Evolutionary conservation across 2,329 filamentous ascomycete species (phyloP).

Genomic region (Penicillium thymicola): DNA sequence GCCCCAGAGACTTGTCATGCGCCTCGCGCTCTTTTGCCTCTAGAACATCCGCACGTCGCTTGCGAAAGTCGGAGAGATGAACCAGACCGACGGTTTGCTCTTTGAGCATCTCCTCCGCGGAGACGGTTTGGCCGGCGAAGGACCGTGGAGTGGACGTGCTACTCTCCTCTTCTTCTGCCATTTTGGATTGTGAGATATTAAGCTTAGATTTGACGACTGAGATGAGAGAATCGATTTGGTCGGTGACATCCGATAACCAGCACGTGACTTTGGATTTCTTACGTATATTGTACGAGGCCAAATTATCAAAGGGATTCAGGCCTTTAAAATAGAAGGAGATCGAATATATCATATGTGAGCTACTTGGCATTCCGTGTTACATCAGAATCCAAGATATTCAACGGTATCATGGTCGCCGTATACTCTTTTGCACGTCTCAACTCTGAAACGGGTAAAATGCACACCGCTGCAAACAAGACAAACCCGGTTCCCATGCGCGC

Average conservation of each 20-base stretch:
- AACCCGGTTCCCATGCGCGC: constrained; percentile 15
- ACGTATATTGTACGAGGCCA: background rate
- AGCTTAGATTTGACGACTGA: background rate
- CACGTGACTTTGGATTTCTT: constrained; percentile 11
- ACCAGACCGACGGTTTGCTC: constrained; percentile 88
- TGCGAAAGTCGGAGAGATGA: constrained; percentile 88
- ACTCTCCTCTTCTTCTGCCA: constrained; percentile 37
- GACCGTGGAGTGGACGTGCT: constrained; percentile 47
- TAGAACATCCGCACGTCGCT: constrained; percentile 88
- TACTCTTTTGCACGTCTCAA: background rate
- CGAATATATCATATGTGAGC: background rate
- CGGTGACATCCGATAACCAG: constrained; percentile 13
- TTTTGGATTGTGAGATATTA: constrained; percentile 1
- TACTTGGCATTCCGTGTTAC: background rate
- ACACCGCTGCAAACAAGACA: constrained; percentile 24
- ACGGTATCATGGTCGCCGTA: background rate
- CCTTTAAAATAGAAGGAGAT: too few relatives aligned
- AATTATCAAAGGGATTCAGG: background rate
- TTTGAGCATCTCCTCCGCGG: constrained; percentile 77
- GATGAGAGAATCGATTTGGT: background rate
- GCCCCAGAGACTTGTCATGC: constrained; percentile 57
- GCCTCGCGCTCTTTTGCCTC: constrained; percentile 84
- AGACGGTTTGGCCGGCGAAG: constrained; percentile 72
- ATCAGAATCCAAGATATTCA: background rate
- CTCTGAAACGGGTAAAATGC: background rate